Evolutionary conservation across 192 early-diverging fungal species (phyloP), one percentile per base, ranked within the genome.

Genomic region (Coemansia furcata): DNA sequence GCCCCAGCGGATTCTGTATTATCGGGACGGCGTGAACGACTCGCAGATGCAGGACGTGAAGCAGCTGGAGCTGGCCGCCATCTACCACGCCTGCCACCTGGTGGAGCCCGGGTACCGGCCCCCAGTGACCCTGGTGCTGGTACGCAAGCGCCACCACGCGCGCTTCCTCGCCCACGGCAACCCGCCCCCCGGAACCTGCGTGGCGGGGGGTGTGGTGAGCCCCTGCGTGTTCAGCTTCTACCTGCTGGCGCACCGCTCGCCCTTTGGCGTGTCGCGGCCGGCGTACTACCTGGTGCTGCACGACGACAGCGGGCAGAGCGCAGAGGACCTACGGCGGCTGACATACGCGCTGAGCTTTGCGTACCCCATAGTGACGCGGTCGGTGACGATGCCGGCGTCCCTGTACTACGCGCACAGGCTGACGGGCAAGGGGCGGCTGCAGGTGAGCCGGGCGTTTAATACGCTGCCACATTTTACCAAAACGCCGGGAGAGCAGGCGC

Each of bases 1-100:
- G 43, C 89, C 87, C 9, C 21, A 54, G 39, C 72, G 84, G 30
- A 87, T 90, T 46, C 3, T 90, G 19, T 84, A 88, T 54, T 89
- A 82, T 66, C 71, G 87, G 46, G 87, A 90, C 52, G 88, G 88
- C 17, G 74, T 76, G 12, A 71, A 55, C 15, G 78, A 81, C 38
- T 57, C 73, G 49, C 69, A 72, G 62, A 55, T 81, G 50, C 39
- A 46, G 14, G 10, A 17, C 0, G 65, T 76, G 14, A 70, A 66
- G 62, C 55, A 62, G 33, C 40, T 76, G 2, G 78, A 81, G 67
- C 54, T 81, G 35, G 49, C 35, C 0, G 73, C 63, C 0, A 61
- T 81, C 3, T 64, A 67, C 54, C 32, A 19, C 4, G 78, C 54
- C 10, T 81, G 78, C 58, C 12, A 2, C 6, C 35, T 75, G 21